Evolutionary conservation across 169 alveolate species (phyloP).

Genomic region (Hepatocystis sp.): DNA sequence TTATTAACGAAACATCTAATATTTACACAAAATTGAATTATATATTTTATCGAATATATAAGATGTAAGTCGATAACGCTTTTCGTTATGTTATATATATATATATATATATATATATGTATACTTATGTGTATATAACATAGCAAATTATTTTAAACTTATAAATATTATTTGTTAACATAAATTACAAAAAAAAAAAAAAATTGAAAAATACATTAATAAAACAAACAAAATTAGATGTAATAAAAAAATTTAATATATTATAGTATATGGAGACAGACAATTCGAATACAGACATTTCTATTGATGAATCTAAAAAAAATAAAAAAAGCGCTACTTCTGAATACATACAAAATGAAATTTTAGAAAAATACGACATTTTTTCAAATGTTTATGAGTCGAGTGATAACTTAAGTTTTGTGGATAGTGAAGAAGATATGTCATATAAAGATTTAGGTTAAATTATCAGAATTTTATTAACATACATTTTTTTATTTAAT

Average conservation of each 20-base stretch:
- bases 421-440: slow-evolving; percentile 67
- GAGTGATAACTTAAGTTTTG: slow-evolving; percentile 65
- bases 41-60: too few relatives aligned
- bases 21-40: too few relatives aligned
- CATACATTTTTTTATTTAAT: too few relatives aligned
- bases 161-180: too few relatives aligned
- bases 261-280: slow-evolving; percentile 33
- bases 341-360: slow-evolving; percentile 43
- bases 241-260: too few relatives aligned
- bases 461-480: too few relatives aligned
- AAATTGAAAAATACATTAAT: neutral
- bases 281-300: neutral
- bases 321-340: slow-evolving; percentile 27
- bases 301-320: slow-evolving; percentile 15
- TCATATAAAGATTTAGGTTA: slow-evolving; percentile 74
- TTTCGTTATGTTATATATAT: too few relatives aligned
- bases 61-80: too few relatives aligned
- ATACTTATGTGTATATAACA: slow-evolving; percentile 3
- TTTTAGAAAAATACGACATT: slow-evolving; percentile 68
- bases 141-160: too few relatives aligned
- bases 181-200: too few relatives aligned
- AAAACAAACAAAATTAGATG: neutral
- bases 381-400: slow-evolving; percentile 52
- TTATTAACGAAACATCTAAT: too few relatives aligned
- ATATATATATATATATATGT: neutral